Evolutionary conservation across 1,284 basidiomycete species (phyloP), one percentile per base, ranked within the genome.

Genomic region (Rhodotorula glutinis): DNA sequence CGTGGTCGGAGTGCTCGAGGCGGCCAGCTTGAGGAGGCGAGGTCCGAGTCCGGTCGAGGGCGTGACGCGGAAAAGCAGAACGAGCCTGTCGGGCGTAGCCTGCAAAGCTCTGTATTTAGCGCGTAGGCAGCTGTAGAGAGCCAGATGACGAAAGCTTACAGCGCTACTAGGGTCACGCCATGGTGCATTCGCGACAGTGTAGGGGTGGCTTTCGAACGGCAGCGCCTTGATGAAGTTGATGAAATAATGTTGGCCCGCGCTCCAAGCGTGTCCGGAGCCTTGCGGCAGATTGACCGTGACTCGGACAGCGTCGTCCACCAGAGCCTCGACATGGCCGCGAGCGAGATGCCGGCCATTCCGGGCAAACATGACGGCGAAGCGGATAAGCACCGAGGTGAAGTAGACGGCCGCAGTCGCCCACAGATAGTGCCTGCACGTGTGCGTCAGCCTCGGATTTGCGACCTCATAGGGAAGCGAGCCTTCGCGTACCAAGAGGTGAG

Each of bases 241-340:
- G 67, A 81, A 82, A 72, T 79, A 78, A 72, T 82, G 80, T 71
- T 82, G 81, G 4, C 82, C 82, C 0, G 80, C 79, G 7, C 67
- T 65, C 81, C 81, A 82, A 27, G 61, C 57, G 38, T 72, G 68
- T 3, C 57, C 57, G 29, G 53, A 57, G 25, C 41, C 46, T 19
- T 57, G 57, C 11, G 66, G 70, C 17, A 65, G 49, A 4, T 47
- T 38, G 25, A 73, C 56, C 21, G 70, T 70, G 49, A 82, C 63
- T 58, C 76, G 76, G 60, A 81, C 65, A 52, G 79, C 75, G 56
- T 75, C 67, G 57, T 77, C 77, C n/a, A 76, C 74, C 43, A 79
- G 75, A 17, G 68, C 54, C 47, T 78, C 76, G 71, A 80, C 62
- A 14, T 75, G 75, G 1, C 79, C 79, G 44, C 67, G 67, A 27